These are phyloP conservation scores for Hymenoscyphus albidus DNA, from an alignment of 2,329 filamentous ascomycete species.

Conservation along the genomic window DNA sequence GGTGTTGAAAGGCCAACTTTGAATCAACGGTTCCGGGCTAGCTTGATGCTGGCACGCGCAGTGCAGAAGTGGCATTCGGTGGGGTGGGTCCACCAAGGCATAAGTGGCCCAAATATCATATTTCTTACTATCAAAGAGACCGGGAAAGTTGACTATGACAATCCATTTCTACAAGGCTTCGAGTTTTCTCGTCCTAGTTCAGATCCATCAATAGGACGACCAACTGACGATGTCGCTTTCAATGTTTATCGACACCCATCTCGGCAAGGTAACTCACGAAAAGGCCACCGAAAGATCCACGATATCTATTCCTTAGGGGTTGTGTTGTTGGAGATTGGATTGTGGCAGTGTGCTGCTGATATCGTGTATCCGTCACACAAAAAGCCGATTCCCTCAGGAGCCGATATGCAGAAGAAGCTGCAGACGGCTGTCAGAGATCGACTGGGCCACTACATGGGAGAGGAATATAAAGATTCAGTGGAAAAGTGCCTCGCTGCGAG, in stretches of 20 bases:
- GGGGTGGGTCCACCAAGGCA: constrained; percentile 2
- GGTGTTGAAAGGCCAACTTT: not conserved
- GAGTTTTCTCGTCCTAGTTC: not conserved
- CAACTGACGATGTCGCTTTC: constrained; percentile 1
- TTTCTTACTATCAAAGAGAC: not conserved
- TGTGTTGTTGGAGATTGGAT: not conserved
- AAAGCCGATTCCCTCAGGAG: constrained; percentile 5
- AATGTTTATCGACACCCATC: constrained; percentile 2
- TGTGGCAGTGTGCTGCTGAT: constrained; percentile 29
- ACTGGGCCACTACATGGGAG: constrained; percentile 34
- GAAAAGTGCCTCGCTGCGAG: constrained; percentile 32
- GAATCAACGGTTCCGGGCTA: not conserved
- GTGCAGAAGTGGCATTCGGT: constrained; percentile 2
- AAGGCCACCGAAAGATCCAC: not conserved
- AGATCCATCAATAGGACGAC: not conserved
- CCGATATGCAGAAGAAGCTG: constrained; percentile 25
- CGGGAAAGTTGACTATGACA: not conserved
- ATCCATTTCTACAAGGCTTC: not conserved
- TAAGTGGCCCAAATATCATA: not conserved
- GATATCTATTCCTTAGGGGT: constrained; percentile 2
- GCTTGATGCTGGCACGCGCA: not conserved
- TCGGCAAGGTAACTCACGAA: not conserved
- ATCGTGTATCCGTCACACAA: constrained; percentile 18
- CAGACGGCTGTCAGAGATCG: constrained; percentile 23
- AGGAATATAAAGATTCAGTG: constrained; percentile 35